phyloP scores from a whole-genome alignment of 1,284 basidiomycete genomes.

The Vanrija humicola region DNA sequence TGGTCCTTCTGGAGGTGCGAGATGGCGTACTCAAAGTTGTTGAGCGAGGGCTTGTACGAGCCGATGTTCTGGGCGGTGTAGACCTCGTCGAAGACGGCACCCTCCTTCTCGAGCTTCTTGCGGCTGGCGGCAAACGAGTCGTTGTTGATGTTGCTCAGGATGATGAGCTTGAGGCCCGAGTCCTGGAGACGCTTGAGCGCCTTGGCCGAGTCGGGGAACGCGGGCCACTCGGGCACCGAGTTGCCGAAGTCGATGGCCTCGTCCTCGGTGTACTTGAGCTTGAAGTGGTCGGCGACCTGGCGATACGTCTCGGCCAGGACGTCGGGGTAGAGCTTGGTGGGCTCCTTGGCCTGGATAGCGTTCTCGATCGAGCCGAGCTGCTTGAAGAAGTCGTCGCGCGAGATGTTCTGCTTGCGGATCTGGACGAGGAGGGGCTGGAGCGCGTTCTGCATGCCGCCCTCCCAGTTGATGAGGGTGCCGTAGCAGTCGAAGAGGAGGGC shows the following conservation, averaged over 20 bases:
- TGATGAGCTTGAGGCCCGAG: slow-evolving; percentile 27
- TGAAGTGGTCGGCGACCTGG: slow-evolving; percentile 6
- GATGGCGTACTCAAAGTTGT: slow-evolving; percentile 36
- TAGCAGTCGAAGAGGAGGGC: slow-evolving; percentile 31
- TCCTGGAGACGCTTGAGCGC: slow-evolving; percentile 25
- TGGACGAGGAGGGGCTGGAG: slow-evolving; percentile 21
- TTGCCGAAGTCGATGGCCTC: slow-evolving; percentile 26
- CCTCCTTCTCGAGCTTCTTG: slow-evolving; percentile 27
- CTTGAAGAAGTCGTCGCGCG: slow-evolving; percentile 15
- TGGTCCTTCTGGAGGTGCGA: slow-evolving; percentile 22
- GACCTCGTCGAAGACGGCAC: slow-evolving; percentile 27
- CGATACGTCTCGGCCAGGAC: slow-evolving; percentile 19
- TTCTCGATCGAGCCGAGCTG: slow-evolving; percentile 21
- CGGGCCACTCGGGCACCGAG: slow-evolving; percentile 32
- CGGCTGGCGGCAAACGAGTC: slow-evolving; percentile 19
- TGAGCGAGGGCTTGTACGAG: slow-evolving; percentile 32
- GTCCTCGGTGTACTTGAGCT: slow-evolving; percentile 11
- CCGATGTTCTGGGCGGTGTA: slow-evolving; percentile 38
- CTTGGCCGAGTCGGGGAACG: slow-evolving; percentile 31
- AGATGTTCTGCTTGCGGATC: slow-evolving; percentile 15
- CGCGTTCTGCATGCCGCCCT: slow-evolving; percentile 25
- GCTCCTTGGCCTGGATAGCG: slow-evolving; percentile 28
- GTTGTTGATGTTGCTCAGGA: slow-evolving; percentile 38
- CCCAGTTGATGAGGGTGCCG: slow-evolving; percentile 29
- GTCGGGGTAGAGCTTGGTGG: slow-evolving; percentile 27